phyloP scores from a whole-genome alignment of 805 yeast genomes.

The Wickerhamiella kazuoi region DNA sequence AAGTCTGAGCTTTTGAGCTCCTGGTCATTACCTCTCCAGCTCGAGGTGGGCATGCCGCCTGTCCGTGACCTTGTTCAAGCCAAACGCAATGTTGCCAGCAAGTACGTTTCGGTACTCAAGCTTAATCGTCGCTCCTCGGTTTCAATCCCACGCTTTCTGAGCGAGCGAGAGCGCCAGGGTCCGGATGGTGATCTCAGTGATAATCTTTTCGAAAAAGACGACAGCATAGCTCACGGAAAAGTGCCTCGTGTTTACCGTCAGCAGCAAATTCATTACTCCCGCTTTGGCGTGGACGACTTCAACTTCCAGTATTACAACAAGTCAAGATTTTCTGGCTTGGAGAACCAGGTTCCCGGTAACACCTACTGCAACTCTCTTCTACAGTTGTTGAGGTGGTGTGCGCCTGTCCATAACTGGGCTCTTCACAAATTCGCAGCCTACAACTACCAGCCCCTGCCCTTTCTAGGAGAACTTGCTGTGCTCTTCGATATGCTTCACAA shows the following conservation, averaged over 20 bases:
- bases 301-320: constrained; percentile 73
- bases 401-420: constrained; percentile 51
- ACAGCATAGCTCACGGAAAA: constrained; percentile 19
- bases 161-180: constrained; percentile 31
- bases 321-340: constrained; percentile 67
- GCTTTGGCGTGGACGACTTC: constrained; percentile 85
- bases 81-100: constrained; percentile 28
- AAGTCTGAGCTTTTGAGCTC: constrained; percentile 59
- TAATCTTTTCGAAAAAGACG: constrained; percentile 9
- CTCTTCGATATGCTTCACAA: constrained; percentile 80
- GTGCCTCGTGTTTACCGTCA: constrained; percentile 63
- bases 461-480: constrained; percentile 72
- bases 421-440: constrained; percentile 37
- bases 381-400: constrained; percentile 63
- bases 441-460: constrained; percentile 16
- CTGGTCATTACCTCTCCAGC: constrained; percentile 51
- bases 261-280: constrained; percentile 63
- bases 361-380: constrained; percentile 61
- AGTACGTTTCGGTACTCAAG: constrained; percentile 12
- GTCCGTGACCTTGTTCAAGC: constrained; percentile 33
- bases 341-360: constrained; percentile 57
- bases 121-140: constrained; percentile 18
- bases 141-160: constrained; percentile 30
- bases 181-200: constrained; percentile 16
- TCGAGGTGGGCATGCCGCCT: constrained; percentile 47